phyloP scores from a whole-genome alignment of 192 early-diverging fungal species.

The Haplosporangium gracile region DNA sequence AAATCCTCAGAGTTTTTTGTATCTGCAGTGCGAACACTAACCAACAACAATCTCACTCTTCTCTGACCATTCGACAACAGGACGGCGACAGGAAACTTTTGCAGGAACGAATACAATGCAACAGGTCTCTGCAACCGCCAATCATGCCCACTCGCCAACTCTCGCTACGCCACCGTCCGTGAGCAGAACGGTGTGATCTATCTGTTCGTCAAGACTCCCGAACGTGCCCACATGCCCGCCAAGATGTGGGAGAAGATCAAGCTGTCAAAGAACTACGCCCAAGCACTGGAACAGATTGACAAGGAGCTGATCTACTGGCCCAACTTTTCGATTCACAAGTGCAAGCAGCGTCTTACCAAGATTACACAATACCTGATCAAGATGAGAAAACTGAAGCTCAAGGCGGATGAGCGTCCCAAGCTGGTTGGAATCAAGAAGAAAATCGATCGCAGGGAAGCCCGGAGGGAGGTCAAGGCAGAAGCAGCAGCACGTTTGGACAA shows the following conservation, averaged over 20 bases:
- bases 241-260: conserved; percentile 94
- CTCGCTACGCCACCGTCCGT: conserved; percentile 94
- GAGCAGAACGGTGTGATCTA: conserved; percentile 86
- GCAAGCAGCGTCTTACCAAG: conserved; percentile 97
- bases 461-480: conserved; percentile 91
- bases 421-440: conserved; percentile 95
- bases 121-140: conserved; percentile 96
- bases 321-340: conserved; percentile 90
- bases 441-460: conserved; percentile 88
- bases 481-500: conserved; percentile 91
- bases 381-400: conserved; percentile 90
- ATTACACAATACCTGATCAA: conserved; percentile 96
- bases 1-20: background rate
- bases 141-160: conserved; percentile 96
- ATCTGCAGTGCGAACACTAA: background rate
- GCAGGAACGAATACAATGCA: conserved; percentile 96
- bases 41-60: background rate
- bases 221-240: conserved; percentile 93
- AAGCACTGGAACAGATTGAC: conserved; percentile 92
- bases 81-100: conserved; percentile 90
- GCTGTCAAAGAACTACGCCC: conserved; percentile 91
- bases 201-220: conserved; percentile 95
- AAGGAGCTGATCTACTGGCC: conserved; percentile 94
- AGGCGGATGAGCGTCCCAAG: conserved; percentile 77
- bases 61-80: conserved; percentile 50